A percentile compares a stretch with the other conserved stretches of the same genome.
phyloP scores from a whole-genome alignment of 2,329 filamentous ascomycete species.

The Colletotrichum trifolii region DNA sequence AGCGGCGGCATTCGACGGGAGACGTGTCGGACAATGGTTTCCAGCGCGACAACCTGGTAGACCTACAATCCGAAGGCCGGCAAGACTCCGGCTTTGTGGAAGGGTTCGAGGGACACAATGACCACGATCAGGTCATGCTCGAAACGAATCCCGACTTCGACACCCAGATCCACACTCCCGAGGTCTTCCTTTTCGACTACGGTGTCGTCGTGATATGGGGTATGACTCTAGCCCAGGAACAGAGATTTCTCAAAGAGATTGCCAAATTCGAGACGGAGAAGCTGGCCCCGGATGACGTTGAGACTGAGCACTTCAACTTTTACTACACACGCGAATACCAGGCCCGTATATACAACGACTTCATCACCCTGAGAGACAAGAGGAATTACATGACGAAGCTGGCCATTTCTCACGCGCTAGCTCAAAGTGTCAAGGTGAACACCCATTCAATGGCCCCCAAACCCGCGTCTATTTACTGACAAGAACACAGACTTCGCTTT shows the following conservation, averaged over 20 bases:
- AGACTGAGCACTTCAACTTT: conserved; percentile 98
- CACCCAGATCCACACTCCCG: conserved; percentile 88
- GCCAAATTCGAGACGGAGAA: conserved; percentile 95
- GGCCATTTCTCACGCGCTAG: conserved; percentile 93
- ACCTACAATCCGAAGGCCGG: conserved; percentile 60
- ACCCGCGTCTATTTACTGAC: background rate
- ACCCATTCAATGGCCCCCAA: background rate
- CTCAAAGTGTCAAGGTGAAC: conserved; percentile 89
- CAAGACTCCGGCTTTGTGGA: conserved; percentile 46
- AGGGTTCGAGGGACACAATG: conserved; percentile 41
- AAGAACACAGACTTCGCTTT: conserved; percentile 79
- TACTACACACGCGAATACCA: conserved; percentile 99
- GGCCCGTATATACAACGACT: conserved; percentile 98
- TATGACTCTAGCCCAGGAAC: conserved; percentile 91
- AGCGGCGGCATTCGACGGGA: conserved; percentile 81
- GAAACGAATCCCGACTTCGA: conserved; percentile 78
- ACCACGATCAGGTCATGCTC: conserved; percentile 46
- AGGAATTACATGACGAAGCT: conserved; percentile 98
- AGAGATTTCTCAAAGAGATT: conserved; percentile 91
- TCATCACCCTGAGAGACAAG: conserved; percentile 94
- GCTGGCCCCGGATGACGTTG: conserved; percentile 86
- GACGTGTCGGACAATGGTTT: conserved; percentile 68
- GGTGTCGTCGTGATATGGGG: conserved; percentile 99
- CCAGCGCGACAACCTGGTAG: conserved; percentile 71
- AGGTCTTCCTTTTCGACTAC: conserved; percentile 97